Evolutionary conservation across 257 asterid species (phyloP), one percentile per base, ranked within the genome.

Genomic region (Solanum verrucosum): DNA sequence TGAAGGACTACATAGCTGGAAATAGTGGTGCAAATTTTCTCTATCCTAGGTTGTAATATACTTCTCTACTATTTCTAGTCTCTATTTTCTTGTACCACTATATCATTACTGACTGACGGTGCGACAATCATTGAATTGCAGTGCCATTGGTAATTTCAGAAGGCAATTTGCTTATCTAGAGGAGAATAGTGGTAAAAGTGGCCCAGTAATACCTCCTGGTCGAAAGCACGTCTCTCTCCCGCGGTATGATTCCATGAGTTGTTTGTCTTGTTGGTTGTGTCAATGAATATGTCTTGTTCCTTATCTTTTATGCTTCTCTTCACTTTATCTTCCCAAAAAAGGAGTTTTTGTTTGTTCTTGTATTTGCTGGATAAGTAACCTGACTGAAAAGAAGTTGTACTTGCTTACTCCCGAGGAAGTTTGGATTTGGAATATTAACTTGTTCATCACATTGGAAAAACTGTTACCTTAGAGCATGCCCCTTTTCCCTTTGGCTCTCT

Each of bases 161-260:
- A 94, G 92, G 91, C 99, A 96, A 87, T 96, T 96, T 91, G 94
- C 95, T 75, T 90, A 93, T 92, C 94, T 96, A 27, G 99, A 95
- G 90, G 99, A 95, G 88, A 95, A 94, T 89, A 83, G 88, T 84
- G 96, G 99, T 83, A 94, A 91, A 91, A 93, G 94, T 87, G 98
- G 95, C 60, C 96, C 96, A 35, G 96, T 94, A 84, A 92, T 93
- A 84, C 98, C 95, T 88, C 98, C 94, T 7, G 95, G 94, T 88
- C 95, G 98, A 88, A 95, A 93, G 91, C 98, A 96, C 23, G 94
- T 91, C 83, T 96, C 98, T 84, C 96, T 95, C 89, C 99, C 98
- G 29, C 92, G 99, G 99, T 96, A 91, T 65, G 94, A 46, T 63
- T 87, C 84, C 60, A 25, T 44, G 83, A 77, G 60, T 16, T 79